Evolutionary conservation across 257 asterid genomes (phyloP).

Genomic region (Fraxinus cuspidata): DNA sequence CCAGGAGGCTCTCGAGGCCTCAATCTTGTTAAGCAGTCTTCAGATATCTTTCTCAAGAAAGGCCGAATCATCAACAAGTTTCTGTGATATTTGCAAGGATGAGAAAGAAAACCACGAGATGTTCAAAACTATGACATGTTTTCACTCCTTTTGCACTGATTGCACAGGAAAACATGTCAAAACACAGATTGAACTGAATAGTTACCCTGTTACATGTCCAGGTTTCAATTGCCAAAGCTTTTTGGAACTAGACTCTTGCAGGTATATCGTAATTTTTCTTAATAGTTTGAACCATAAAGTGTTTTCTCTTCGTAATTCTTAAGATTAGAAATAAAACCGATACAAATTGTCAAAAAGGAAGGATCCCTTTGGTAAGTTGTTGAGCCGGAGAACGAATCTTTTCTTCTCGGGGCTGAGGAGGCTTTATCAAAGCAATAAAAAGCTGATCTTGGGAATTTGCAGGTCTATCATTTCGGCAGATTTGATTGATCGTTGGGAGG

Average conservation of each 20-base stretch:
- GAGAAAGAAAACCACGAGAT: conserved; percentile 11
- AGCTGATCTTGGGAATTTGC: neutral
- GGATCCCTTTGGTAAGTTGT: too few relatives aligned
- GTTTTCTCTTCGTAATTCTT: too few relatives aligned
- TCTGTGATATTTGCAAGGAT: conserved; percentile 29
- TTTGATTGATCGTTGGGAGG: conserved; percentile 23
- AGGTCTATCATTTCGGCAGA: conserved; percentile 13
- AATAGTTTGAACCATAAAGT: too few relatives aligned
- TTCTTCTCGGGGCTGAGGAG: too few relatives aligned
- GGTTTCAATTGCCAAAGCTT: conserved; percentile 2
- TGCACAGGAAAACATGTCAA: conserved; percentile 26
- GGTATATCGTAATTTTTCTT: too few relatives aligned
- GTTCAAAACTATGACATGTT: conserved; percentile 21
- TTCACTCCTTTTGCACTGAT: conserved; percentile 26
- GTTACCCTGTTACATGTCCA: conserved; percentile 16
- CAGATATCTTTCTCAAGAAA: neutral
- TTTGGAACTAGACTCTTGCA: conserved; percentile 5
- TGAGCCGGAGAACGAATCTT: too few relatives aligned
- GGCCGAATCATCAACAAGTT: conserved; percentile 18
- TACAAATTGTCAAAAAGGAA: too few relatives aligned
- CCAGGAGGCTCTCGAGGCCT: conserved; percentile 34
- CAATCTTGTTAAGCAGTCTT: neutral
- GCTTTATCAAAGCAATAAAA: too few relatives aligned
- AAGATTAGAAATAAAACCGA: too few relatives aligned
- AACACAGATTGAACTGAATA: conserved; percentile 12